Conservation (phyloP, 2,329 filamentous ascomycete species). For the Blastomyces silverae region DNA sequence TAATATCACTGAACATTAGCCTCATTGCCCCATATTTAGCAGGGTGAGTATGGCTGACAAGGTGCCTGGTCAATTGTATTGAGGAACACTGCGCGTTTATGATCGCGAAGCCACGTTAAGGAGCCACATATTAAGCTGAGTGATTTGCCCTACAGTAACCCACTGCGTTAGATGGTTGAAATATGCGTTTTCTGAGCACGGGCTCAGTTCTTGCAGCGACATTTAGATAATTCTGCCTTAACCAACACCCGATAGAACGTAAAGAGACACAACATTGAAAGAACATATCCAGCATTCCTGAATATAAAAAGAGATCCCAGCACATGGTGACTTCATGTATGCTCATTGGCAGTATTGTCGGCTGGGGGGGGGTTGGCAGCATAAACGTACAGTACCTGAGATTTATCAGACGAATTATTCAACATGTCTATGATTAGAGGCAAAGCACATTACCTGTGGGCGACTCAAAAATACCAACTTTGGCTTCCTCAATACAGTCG, state of each 20-base stretch:
- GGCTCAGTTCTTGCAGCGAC: neutral
- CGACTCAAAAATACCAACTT: slow-evolving; percentile 83
- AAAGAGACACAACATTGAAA: neutral
- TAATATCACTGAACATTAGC: slow-evolving; percentile 16
- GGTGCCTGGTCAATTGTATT: slow-evolving; percentile 41
- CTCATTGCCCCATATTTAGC: neutral
- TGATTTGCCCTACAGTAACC: slow-evolving; percentile 63
- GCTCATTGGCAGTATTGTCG: neutral
- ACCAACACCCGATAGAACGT: too few species aligned
- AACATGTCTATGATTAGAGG: neutral
- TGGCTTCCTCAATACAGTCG: slow-evolving; percentile 66
- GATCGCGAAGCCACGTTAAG: slow-evolving; percentile 80
- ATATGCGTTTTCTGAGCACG: neutral
- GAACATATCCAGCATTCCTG: neutral
- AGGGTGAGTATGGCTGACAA: slow-evolving; percentile 4
- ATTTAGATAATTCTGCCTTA: neutral
- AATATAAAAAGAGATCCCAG: neutral
- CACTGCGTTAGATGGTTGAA: neutral
- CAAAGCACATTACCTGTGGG: slow-evolving; percentile 66
- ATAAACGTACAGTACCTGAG: slow-evolving; percentile 15
- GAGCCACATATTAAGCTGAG: slow-evolving; percentile 83
- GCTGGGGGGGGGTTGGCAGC: too few species aligned
- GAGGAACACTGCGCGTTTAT: slow-evolving; percentile 60
- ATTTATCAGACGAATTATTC: slow-evolving; percentile 6
- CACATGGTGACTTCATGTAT: neutral